Evolutionary conservation across 1,284 basidiomycete species (phyloP).

Genomic region (Ustilago cynodontis): DNA sequence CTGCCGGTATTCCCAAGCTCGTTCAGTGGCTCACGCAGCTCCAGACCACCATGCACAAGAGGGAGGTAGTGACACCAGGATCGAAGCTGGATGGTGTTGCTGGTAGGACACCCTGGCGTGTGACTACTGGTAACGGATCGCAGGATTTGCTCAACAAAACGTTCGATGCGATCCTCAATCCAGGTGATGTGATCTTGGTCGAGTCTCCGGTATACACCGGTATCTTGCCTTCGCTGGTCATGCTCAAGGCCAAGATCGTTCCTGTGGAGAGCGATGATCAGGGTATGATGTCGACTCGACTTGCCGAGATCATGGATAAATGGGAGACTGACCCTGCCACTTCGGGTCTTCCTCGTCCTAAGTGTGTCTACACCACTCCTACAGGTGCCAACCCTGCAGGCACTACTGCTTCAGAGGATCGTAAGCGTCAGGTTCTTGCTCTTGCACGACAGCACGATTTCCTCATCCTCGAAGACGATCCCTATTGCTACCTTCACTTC

Average conservation of each 20-base stretch:
- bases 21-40: slow-evolving; percentile 75
- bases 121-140: slow-evolving; percentile 84
- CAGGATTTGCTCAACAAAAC: slow-evolving; percentile 84
- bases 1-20: slow-evolving; percentile 78
- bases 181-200: slow-evolving; percentile 84
- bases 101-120: slow-evolving; percentile 74
- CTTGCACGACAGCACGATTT: slow-evolving; percentile 71
- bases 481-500: slow-evolving; percentile 66
- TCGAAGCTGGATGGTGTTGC: slow-evolving; percentile 53
- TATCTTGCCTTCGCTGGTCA: slow-evolving; percentile 58
- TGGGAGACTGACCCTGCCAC: slow-evolving; percentile 76
- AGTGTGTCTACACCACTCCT: slow-evolving; percentile 82
- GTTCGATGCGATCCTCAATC: slow-evolving; percentile 77
- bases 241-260: slow-evolving; percentile 47
- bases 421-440: slow-evolving; percentile 82
- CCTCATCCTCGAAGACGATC: slow-evolving; percentile 62
- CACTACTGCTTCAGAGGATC: slow-evolving; percentile 72
- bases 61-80: slow-evolving; percentile 72
- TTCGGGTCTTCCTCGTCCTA: slow-evolving; percentile 77
- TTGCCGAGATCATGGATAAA: slow-evolving; percentile 78
- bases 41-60: slow-evolving; percentile 76
- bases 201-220: slow-evolving; percentile 83
- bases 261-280: slow-evolving; percentile 82
- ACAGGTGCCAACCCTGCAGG: slow-evolving; percentile 70
- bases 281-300: slow-evolving; percentile 78